Conservation (phyloP, 202 grass and related monocot genomes). For the Eragrostis tef region DNA sequence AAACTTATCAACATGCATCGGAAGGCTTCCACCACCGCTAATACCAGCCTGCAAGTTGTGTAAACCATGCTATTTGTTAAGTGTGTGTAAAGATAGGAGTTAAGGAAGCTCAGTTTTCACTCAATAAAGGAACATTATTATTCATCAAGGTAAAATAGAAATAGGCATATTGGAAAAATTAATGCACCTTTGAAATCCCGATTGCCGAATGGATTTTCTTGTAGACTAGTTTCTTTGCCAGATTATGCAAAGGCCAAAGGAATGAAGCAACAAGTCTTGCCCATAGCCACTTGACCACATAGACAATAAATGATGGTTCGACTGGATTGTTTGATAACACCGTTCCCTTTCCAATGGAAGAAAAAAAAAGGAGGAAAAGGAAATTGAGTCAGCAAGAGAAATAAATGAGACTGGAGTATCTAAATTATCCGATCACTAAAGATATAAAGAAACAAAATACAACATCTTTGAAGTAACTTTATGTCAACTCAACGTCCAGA, state of each 20-base stretch:
- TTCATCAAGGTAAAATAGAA: conserved; percentile 26
- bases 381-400: conserved; percentile 32
- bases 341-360: conserved; percentile 63
- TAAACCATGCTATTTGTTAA: conserved; percentile 40
- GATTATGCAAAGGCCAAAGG: conserved; percentile 90
- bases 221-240: conserved; percentile 81
- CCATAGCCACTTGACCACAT: conserved; percentile 63
- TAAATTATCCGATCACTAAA: conserved; percentile 25
- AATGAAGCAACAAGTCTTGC: conserved; percentile 66
- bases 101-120: conserved; percentile 20
- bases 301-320: conserved; percentile 52
- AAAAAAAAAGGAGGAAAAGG: conserved; percentile 32
- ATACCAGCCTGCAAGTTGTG: conserved; percentile 78
- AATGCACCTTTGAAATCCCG: conserved; percentile 89
- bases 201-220: conserved; percentile 80
- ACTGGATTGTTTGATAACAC: conserved; percentile 59
- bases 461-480: conserved; percentile 38
- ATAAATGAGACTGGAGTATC: background rate
- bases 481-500: conserved; percentile 38
- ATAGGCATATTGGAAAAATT: background rate
- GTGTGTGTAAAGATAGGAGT: conserved; percentile 20
- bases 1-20: conserved; percentile 85
- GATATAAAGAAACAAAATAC: conserved; percentile 32
- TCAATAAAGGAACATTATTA: background rate
- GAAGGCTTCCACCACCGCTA: conserved; percentile 89